phyloP scores from a whole-genome alignment of 768 basidiomycete genomes.

The Calocybe gangraenosa region DNA sequence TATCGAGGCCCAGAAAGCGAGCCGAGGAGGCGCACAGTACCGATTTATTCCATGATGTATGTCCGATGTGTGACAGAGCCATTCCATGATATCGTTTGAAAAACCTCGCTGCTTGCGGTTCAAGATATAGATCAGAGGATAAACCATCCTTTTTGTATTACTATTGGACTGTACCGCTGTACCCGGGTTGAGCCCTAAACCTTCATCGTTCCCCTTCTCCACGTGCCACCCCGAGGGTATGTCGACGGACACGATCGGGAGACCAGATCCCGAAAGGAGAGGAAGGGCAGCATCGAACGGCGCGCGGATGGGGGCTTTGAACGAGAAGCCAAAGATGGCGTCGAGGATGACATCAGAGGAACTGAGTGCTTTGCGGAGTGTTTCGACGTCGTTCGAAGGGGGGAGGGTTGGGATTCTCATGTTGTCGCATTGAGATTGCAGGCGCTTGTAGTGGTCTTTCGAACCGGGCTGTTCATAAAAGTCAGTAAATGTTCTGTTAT shows the following conservation, averaged over 20 bases:
- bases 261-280: conserved; percentile 53
- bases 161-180: too few species aligned
- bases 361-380: conserved; percentile 46
- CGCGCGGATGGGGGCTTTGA: conserved; percentile 82
- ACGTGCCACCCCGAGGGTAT: conserved; percentile 98
- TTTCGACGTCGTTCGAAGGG: conserved; percentile 38
- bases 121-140: too few species aligned
- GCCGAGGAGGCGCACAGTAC: too few species aligned
- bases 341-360: conserved; percentile 84
- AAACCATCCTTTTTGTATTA: too few species aligned
- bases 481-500: neutral
- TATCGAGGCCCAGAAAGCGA: too few species aligned
- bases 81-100: too few species aligned
- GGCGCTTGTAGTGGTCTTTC: conserved; percentile 91
- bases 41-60: too few species aligned
- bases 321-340: conserved; percentile 98
- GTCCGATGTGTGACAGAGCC: too few species aligned
- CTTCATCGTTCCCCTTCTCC: conserved; percentile 61
- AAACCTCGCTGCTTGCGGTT: too few species aligned
- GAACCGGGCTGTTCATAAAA: conserved; percentile 89
- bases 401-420: conserved; percentile 76
- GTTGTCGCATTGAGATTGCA: conserved; percentile 85
- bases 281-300: conserved; percentile 81
- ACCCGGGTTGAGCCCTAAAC: conserved; percentile 64
- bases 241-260: conserved; percentile 92